Evolutionary conservation across 495 filamentous ascomycete genomes (phyloP).

Genomic region (Aspergillus leporis): DNA sequence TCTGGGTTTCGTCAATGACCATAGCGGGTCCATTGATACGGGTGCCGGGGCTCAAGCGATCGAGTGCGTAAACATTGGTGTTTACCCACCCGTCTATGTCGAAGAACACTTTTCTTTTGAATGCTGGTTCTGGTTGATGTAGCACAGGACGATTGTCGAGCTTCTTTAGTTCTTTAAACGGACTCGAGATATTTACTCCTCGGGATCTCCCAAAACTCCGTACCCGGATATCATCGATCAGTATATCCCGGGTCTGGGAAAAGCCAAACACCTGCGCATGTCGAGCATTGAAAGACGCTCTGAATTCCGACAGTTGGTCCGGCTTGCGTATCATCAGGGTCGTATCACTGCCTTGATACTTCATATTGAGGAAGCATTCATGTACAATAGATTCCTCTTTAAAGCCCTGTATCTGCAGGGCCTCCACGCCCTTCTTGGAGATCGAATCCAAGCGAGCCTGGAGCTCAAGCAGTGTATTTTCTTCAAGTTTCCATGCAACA

Average conservation of each 20-base stretch:
- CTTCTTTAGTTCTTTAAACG: slow-evolving; percentile 64
- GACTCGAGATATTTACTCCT: slow-evolving; percentile 32
- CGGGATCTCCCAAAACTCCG: slow-evolving; percentile 76
- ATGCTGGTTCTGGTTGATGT: slow-evolving; percentile 12
- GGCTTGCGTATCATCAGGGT: slow-evolving; percentile 54
- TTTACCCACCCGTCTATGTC: slow-evolving; percentile 66
- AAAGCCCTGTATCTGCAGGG: slow-evolving; percentile 34
- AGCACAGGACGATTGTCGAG: slow-evolving; percentile 22
- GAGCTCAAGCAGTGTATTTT: slow-evolving; percentile 13
- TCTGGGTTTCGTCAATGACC: slow-evolving; percentile 90
- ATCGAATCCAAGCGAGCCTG: slow-evolving; percentile 12
- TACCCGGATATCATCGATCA: slow-evolving; percentile 89
- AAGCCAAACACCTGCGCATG: slow-evolving; percentile 97
- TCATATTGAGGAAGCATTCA: slow-evolving; percentile 51
- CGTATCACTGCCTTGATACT: slow-evolving; percentile 51
- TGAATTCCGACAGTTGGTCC: slow-evolving; percentile 66
- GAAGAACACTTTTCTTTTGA: slow-evolving; percentile 34
- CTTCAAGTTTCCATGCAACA: slow-evolving; percentile 56
- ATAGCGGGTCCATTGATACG: slow-evolving; percentile 80
- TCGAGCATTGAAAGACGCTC: slow-evolving; percentile 77
- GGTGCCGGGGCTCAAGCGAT: slow-evolving; percentile 66
- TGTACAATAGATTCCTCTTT: slow-evolving; percentile 33
- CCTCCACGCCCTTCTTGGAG: slow-evolving; percentile 11
- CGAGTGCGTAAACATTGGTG: slow-evolving; percentile 77
- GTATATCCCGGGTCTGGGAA: slow-evolving; percentile 83